Base-by-base conservation (phyloP, 805 yeast genomes). In the Tetrapisispora taiwanensis region DNA sequence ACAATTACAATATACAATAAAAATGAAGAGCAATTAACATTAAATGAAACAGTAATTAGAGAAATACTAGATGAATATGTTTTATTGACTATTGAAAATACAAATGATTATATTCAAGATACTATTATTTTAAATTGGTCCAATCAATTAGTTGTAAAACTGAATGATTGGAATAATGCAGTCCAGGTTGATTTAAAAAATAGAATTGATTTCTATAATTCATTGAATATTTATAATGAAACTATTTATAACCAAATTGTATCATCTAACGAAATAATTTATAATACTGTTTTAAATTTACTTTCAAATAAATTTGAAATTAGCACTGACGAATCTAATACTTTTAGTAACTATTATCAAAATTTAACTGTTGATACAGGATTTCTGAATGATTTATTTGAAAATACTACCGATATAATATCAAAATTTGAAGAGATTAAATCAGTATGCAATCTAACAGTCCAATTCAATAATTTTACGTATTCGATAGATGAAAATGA, bases 221-320 rank as follows among this genome's bases (percentile, higher is more conserved):
- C 40, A 9, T 24, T 54, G 26, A 30, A 27, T 26, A 30, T 27
- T 12, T 45, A 44, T 19, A 48, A 52, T 41, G 27, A 47, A n/a
- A 43, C 46, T 12, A 46, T 52, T 9, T 38, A 24, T 13, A 36
- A 42, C 8, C 39, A 46, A 26, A 36, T 55, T 20, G 26, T 36
- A 9, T 32, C 26, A 7, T 51, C 52, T 40, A 48, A 57, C 13
- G 17, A 19, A 22, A 38, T 41, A 26, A 47, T 55, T 8, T 49
- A 50, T 18, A 42, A 44, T 12, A 47, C 57, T 6, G 32, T 51
- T 14, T 42, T 41, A 10, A 41, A 34, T 10, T 30, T 55, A 15
- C 24, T 50, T 4, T 35, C 38, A 10, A 43, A 47, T 28, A 51
- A 53, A 8, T 42, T 46, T 13, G 30, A 47, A 12, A 40, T 51